Evolutionary conservation across 177 flowering plant genomes (phyloP).

Genomic region (Tripterygium wilfordii): DNA sequence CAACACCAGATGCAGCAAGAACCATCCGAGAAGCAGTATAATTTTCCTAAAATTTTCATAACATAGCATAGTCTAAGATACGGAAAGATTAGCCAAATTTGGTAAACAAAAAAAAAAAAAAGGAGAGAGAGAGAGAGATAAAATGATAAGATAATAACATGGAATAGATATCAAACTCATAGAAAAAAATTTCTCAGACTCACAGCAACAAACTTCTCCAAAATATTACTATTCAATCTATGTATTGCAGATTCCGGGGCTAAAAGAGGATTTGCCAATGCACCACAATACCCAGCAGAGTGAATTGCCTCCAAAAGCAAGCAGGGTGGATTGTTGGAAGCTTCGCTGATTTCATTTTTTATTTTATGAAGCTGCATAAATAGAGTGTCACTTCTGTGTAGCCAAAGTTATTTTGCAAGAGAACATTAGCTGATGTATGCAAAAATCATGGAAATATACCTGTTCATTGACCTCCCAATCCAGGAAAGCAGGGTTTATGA

Average conservation of each 20-base stretch:
- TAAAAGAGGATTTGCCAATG: conserved; percentile 53
- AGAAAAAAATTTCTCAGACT: conserved; percentile 17
- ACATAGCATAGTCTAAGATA: background rate
- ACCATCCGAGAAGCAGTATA: conserved; percentile 92
- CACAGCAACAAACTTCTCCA: conserved; percentile 68
- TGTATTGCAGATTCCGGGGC: conserved; percentile 48
- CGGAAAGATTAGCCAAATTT: background rate
- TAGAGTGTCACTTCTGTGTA: background rate
- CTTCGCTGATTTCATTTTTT: conserved; percentile 46
- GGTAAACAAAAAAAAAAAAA: background rate
- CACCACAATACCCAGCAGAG: conserved; percentile 64
- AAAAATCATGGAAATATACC: conserved; percentile 30
- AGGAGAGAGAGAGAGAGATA: background rate
- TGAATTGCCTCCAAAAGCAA: conserved; percentile 75
- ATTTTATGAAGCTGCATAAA: conserved; percentile 45
- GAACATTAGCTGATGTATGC: background rate
- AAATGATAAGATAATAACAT: too few relatives aligned
- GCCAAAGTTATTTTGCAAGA: too few relatives aligned
- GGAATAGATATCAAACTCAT: background rate
- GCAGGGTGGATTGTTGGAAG: conserved; percentile 52
- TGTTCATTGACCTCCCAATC: conserved; percentile 97
- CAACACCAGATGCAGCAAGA: conserved; percentile 91
- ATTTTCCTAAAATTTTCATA: conserved; percentile 49
- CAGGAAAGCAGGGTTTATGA: conserved; percentile 85
- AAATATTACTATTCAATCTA: conserved; percentile 29